These are phyloP conservation scores for Globisporangium viniferum DNA, from an alignment of 352 stramenopile genomes.

Conservation along the genomic window DNA sequence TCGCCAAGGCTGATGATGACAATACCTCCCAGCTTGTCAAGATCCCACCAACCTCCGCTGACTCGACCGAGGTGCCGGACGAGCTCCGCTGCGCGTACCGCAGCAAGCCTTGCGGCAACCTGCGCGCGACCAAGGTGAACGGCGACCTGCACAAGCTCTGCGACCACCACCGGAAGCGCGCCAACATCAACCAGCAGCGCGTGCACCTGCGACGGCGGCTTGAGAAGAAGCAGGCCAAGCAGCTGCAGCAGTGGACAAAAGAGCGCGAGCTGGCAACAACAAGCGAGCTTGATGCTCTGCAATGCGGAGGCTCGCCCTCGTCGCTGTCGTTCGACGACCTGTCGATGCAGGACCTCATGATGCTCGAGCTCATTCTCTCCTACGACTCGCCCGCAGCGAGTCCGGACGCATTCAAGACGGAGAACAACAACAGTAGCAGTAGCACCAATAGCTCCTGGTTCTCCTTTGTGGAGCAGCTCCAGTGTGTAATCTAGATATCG, in stretches of 20 bases:
- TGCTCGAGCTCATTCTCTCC: conserved; percentile 3
- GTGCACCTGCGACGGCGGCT: conserved; percentile 27
- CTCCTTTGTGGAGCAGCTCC: background rate
- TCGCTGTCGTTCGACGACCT: background rate
- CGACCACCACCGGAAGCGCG: conserved; percentile 34
- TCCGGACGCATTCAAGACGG: background rate
- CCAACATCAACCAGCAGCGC: conserved; percentile 42
- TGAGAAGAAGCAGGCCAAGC: conserved; percentile 12
- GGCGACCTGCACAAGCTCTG: conserved; percentile 46
- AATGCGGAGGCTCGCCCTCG: background rate
- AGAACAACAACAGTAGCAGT: background rate
- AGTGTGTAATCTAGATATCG: background rate
- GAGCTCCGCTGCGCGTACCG: conserved; percentile 28
- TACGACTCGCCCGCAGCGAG: background rate
- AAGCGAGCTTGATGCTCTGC: background rate
- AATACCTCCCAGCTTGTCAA: background rate
- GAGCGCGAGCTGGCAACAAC: background rate
- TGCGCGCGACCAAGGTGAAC: conserved; percentile 42
- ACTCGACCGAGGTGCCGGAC: background rate
- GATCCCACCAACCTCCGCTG: background rate
- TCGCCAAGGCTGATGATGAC: background rate
- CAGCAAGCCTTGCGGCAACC: conserved; percentile 32
- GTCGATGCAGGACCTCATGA: conserved; percentile 2
- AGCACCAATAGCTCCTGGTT: background rate
- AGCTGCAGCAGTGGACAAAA: background rate